Evolutionary conservation across 768 basidiomycete species (phyloP), one percentile per base, ranked within the genome.

Genomic region (Postia placenta): DNA sequence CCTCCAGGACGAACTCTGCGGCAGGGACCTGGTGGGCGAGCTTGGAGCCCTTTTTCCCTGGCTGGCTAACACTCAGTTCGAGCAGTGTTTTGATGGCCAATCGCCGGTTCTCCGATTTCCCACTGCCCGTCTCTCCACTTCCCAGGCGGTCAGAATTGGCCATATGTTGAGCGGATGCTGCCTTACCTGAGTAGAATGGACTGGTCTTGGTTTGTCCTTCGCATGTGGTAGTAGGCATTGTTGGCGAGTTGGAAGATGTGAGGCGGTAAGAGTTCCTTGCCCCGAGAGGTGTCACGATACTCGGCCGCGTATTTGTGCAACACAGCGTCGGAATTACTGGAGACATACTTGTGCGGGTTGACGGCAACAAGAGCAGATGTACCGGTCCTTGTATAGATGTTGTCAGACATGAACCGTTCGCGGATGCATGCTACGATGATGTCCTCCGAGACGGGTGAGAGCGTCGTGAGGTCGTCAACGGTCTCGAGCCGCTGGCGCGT

Each of bases 221-320:
- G 75, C 93, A 97, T 95, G 67, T 97, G 92, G 65, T 93, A 97
- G 68, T 94, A 97, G 4, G 91, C 84, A 68, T 89, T 87, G 58
- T 92, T 85, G 4, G 91, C 89, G 41, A 92, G 74, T 60, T 93
- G 86, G 64, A 96, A 98, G 37, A 98, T 82, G 60, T 99, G 95
- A 1, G 95, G 95, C 27, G 83, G 78, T 2, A 83, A 72, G 7
- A 67, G 64, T 44, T 74, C 71, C 65, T 79, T 83, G 57, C 79
- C 76, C 43, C 78, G 75, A 9, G 75, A 69, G 4, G 87, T 83
- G 59, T 90, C 82, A 37, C 90, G 78, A 62, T 93, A 92, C 60
- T 94, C 85, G 17, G 84, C 74, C 2, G 90, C 85, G 63, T 96
- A 96, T 63, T 88, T 85, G 66, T 89, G 80, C 25, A 97, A 70